Evolutionary conservation across 768 basidiomycete species (phyloP).

Genomic region (Trametopsis cervina): DNA sequence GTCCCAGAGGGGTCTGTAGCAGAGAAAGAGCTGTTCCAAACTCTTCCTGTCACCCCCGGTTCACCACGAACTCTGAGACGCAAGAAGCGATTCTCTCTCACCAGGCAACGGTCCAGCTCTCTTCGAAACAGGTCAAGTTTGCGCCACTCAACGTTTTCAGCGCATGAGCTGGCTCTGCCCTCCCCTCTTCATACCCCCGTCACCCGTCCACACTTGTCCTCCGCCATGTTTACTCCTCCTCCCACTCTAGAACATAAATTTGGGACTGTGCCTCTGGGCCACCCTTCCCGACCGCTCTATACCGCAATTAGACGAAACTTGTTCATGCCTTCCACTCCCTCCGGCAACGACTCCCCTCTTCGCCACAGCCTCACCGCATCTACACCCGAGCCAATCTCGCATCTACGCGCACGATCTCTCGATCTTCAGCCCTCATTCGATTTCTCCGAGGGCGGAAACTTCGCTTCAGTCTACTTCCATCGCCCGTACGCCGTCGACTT

Average conservation of each 20-base stretch:
- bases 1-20: not conserved
- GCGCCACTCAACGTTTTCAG: not conserved
- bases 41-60: not conserved
- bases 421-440: not conserved
- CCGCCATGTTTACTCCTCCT: not conserved
- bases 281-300: slow-evolving; percentile 21
- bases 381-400: slow-evolving; percentile 13
- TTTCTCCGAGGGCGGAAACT: not conserved
- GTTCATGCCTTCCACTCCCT: slow-evolving; percentile 7
- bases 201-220: not conserved
- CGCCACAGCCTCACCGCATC: slow-evolving; percentile 8
- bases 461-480: slow-evolving; percentile 5
- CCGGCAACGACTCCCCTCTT: not conserved
- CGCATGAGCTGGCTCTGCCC: not conserved
- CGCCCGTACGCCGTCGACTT: slow-evolving; percentile 3
- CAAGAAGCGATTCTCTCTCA: slow-evolving; percentile 7
- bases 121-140: slow-evolving; percentile 14
- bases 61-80: slow-evolving; percentile 5
- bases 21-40: not conserved
- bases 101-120: slow-evolving; percentile 17
- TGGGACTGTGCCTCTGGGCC: slow-evolving; percentile 14
- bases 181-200: not conserved
- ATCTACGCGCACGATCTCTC: slow-evolving; percentile 13
- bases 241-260: not conserved
- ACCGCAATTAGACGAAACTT: slow-evolving; percentile 22